phyloP scores from a whole-genome alignment of 345 rosid species.

The Gossypioides kirkii region DNA sequence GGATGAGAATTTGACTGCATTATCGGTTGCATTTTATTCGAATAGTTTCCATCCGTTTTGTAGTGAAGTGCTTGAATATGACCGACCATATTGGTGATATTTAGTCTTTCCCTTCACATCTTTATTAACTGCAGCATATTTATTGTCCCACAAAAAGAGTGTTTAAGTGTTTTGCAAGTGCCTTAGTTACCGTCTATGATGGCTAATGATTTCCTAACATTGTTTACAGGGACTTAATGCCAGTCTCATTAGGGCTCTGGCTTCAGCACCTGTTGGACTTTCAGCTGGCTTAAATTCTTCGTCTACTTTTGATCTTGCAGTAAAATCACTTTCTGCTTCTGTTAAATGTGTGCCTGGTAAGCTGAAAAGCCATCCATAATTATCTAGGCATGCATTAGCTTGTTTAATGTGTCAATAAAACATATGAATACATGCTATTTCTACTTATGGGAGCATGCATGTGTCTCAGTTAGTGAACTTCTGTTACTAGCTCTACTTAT shows the following conservation, averaged over 20 bases:
- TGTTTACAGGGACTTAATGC: slow-evolving; percentile 41
- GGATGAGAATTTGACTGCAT: background rate
- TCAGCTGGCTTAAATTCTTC: slow-evolving; percentile 25
- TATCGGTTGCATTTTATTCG: background rate
- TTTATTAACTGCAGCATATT: background rate
- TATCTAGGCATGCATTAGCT: background rate
- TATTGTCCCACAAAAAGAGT: background rate
- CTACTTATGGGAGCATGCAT: background rate
- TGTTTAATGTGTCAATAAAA: background rate
- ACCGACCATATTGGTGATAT: background rate
- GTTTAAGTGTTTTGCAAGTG: slow-evolving; percentile 2
- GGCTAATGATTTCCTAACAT: slow-evolving; percentile 2
- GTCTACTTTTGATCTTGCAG: slow-evolving; percentile 11
- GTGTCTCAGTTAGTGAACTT: background rate
- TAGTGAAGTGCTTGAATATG: background rate
- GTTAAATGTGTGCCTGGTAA: slow-evolving; percentile 34
- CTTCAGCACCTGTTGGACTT: slow-evolving; percentile 25
- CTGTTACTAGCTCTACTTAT: background rate
- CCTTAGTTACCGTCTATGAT: background rate
- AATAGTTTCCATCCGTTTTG: background rate
- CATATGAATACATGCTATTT: background rate
- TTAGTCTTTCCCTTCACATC: background rate
- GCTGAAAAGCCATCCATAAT: slow-evolving; percentile 7
- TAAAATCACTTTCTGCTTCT: slow-evolving; percentile 28
- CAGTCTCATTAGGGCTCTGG: slow-evolving; percentile 32